A percentile compares a stretch with the other conserved stretches of the same genome.
Conservation (phyloP, 805 yeast species). For the Candida golubevii region DNA sequence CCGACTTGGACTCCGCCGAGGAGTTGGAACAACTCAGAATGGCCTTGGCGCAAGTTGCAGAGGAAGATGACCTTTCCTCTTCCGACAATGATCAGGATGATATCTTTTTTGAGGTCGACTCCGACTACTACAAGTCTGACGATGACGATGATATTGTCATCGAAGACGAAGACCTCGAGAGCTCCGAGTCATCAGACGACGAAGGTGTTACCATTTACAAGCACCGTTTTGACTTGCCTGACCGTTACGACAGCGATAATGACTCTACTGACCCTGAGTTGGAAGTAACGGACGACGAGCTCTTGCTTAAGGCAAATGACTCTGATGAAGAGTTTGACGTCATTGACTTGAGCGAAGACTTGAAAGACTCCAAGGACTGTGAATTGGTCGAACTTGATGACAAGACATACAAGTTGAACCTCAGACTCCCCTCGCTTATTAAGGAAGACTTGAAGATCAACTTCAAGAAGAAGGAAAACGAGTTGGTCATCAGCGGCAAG, state of each 20-base stretch:
- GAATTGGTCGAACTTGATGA: slow-evolving; percentile 38
- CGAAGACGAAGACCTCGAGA: slow-evolving; percentile 16
- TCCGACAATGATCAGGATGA: slow-evolving; percentile 14
- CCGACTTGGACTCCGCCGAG: slow-evolving; percentile 27
- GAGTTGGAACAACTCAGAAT: slow-evolving; percentile 21
- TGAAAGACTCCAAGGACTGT: slow-evolving; percentile 41
- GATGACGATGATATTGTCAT: slow-evolving; percentile 17
- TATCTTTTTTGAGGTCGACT: slow-evolving; percentile 29
- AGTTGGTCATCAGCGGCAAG: slow-evolving; percentile 38
- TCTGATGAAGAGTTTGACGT: slow-evolving; percentile 27
- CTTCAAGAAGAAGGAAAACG: slow-evolving; percentile 38
- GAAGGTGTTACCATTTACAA: slow-evolving; percentile 42
- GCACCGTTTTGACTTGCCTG: slow-evolving; percentile 38
- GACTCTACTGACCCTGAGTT: slow-evolving; percentile 39
- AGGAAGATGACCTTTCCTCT: slow-evolving; percentile 17
- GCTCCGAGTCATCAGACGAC: slow-evolving; percentile 29
- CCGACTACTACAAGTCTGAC: slow-evolving; percentile 15
- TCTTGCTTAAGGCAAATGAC: slow-evolving; percentile 14
- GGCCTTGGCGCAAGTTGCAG: slow-evolving; percentile 14
- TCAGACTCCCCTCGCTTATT: slow-evolving; percentile 39
- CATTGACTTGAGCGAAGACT: slow-evolving; percentile 39
- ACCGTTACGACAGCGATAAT: slow-evolving; percentile 26
- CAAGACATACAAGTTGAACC: slow-evolving; percentile 34
- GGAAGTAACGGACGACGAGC: slow-evolving; percentile 25
- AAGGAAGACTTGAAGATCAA: slow-evolving; percentile 38